A percentile compares a stretch with the other conserved stretches of the same genome.
Conservation (phyloP, 495 filamentous ascomycete genomes). For the Evernia prunastri region DNA sequence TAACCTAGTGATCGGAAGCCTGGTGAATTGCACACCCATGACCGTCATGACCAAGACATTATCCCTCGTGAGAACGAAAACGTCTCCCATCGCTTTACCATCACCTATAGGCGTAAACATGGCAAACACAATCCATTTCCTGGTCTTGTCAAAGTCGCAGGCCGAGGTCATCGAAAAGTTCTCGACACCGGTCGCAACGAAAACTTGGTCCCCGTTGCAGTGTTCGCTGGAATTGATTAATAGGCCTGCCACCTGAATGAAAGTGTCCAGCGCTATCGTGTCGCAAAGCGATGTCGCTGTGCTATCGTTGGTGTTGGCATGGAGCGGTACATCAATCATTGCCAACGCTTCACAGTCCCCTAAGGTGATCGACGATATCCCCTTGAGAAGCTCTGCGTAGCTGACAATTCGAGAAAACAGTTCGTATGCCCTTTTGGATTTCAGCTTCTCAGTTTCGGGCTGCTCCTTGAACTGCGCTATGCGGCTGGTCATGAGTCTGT, state of each 20-base stretch:
- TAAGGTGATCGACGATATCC: constrained; percentile 26
- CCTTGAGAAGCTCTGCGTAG: constrained; percentile 25
- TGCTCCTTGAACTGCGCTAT: constrained; percentile 6
- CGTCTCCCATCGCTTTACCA: constrained; percentile 26
- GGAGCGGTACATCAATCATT: constrained; percentile 15
- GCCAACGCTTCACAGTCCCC: constrained; percentile 24
- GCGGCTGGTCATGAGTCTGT: constrained; percentile 1
- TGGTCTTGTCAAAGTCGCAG: constrained; percentile 19
- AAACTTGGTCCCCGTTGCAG: constrained; percentile 25
- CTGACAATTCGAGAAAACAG: constrained; percentile 28
- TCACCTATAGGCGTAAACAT: constrained; percentile 20
- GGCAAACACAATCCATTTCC: constrained; percentile 27
- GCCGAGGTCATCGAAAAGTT: constrained; percentile 21
- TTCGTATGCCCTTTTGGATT: constrained; percentile 21
- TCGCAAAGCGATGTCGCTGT: constrained; percentile 22
- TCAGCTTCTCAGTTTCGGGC: background rate
- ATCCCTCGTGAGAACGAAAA: constrained; percentile 25
- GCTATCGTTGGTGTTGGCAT: constrained; percentile 19
- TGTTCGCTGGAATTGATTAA: constrained; percentile 29
- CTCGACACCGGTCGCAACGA: constrained; percentile 25
- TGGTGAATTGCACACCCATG: constrained; percentile 24
- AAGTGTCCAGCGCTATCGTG: constrained; percentile 28
- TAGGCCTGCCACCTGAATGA: constrained; percentile 34
- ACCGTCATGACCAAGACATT: constrained; percentile 19
- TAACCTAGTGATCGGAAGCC: constrained; percentile 18